Evolutionary conservation across 257 asterid species (phyloP), one percentile per base, ranked within the genome.

Genomic region (Parsonsia alboflavescens): DNA sequence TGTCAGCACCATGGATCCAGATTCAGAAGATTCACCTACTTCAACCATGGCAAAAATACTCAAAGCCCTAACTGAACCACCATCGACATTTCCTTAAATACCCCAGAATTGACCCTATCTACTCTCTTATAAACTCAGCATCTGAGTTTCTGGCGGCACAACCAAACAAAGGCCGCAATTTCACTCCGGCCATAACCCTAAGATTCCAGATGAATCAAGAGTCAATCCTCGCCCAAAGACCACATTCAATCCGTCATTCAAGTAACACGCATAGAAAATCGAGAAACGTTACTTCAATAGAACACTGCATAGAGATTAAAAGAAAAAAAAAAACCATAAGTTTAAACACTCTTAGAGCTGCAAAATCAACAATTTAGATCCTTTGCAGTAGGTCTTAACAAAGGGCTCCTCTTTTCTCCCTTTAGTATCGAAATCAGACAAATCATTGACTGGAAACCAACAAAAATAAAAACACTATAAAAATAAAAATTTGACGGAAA

Each of bases 11-110:
- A 85, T 76, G 19, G 86, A 77, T 80, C 85, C 93, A 68, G 84
- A 71, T 70, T 84, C 91, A 21, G 91, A 87, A 84, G 92, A 82
- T 77, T 89, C 93, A 75, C 89, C 90, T 74, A 82, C 86, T 80
- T 80, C 84, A 76, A 75, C 82, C 82, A 80, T 82, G 58, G 22
- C 49, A 75, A 13, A 45, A 72, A 71, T 48, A 46, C 68, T 46
- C 77, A 73, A 69, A 59, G 33, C 46, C 78, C 72, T 17, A 53
- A 78, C 72, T 63, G 52, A 68, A 58, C 63, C 77, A 63, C 30
- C 36, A 78, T 48, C 62, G 59, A 57, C 30, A 26, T 62, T 57
- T 24, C 64, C 65, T 64, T 70, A 69, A 75, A 17, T 70, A 73
- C 56, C 82, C 30, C 16, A 75, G 15, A 28, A 7, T 30, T 44